Conservation (phyloP, 768 basidiomycete genomes). For the Amanita pseudoporphyria region DNA sequence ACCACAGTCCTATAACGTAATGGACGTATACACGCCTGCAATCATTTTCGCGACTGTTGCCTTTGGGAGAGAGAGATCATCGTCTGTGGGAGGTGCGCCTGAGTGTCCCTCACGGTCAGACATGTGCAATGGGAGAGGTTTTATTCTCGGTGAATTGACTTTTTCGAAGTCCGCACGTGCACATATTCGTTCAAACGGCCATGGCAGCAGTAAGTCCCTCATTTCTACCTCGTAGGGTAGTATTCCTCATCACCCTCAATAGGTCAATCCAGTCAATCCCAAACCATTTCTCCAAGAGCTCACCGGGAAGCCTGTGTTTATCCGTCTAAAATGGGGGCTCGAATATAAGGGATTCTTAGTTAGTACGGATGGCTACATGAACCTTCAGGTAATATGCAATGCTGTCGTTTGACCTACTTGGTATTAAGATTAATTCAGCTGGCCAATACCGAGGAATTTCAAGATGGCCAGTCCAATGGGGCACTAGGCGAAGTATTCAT, state of each 20-base stretch:
- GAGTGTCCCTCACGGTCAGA: conserved; percentile 83
- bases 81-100: conserved; percentile 60
- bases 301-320: conserved; percentile 93
- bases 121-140: conserved; percentile 34
- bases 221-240: neutral
- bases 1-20: conserved; percentile 6
- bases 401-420: neutral
- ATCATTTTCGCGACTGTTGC: conserved; percentile 99
- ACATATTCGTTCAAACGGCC: conserved; percentile 25
- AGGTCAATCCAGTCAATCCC: conserved; percentile 94
- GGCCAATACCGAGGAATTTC: conserved; percentile 98
- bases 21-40: conserved; percentile 43
- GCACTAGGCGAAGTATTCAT: conserved; percentile 99
- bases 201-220: conserved; percentile 53
- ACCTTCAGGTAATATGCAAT: conserved; percentile 65
- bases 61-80: conserved; percentile 91
- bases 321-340: conserved; percentile 96
- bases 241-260: conserved; percentile 11
- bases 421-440: conserved; percentile 41
- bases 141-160: neutral
- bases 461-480: conserved; percentile 92
- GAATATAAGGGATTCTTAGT: conserved; percentile 99
- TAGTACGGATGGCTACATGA: conserved; percentile 99
- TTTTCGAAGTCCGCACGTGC: conserved; percentile 32
- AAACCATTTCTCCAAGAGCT: conserved; percentile 99